phyloP scores from a whole-genome alignment of 169 alveolate species.

The Amoebophrya sp. region DNA sequence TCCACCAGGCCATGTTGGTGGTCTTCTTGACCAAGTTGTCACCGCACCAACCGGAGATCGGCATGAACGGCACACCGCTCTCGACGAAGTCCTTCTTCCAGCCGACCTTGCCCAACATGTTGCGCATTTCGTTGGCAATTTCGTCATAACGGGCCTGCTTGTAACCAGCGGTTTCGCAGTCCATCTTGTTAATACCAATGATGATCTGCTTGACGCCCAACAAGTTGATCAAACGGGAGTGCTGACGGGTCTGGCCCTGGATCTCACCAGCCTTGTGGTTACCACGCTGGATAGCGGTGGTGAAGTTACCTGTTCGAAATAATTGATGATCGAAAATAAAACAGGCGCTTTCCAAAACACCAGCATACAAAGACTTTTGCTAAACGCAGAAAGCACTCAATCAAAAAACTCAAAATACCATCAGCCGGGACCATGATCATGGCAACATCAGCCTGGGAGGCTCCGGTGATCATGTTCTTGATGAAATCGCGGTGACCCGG shows the following conservation, averaged over 20 bases:
- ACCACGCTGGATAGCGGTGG: slow-evolving; percentile 47
- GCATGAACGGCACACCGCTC: slow-evolving; percentile 75
- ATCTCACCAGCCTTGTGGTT: slow-evolving; percentile 52
- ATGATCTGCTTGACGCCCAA: slow-evolving; percentile 98
- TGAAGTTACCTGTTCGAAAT: slow-evolving; percentile 39
- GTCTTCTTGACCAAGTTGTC: slow-evolving; percentile 94
- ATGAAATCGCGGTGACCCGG: slow-evolving; percentile 99
- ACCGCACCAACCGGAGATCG: slow-evolving; percentile 96
- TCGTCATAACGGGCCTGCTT: slow-evolving; percentile 90
- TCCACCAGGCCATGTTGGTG: slow-evolving; percentile 94
- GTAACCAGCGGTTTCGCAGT: slow-evolving; percentile 62
- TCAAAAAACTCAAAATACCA: slow-evolving; percentile 49
- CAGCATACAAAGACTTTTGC: slow-evolving; percentile 78
- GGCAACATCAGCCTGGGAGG: slow-evolving; percentile 98
- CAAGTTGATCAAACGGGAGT: slow-evolving; percentile 94
- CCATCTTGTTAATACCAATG: slow-evolving; percentile 98
- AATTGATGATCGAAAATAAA: neutral
- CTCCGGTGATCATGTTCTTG: slow-evolving; percentile 97
- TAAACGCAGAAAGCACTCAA: neutral
- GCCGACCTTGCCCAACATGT: slow-evolving; percentile 91
- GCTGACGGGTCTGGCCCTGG: slow-evolving; percentile 96
- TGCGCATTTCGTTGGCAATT: slow-evolving; percentile 87
- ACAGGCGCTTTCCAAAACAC: slow-evolving; percentile 79
- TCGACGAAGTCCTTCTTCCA: slow-evolving; percentile 78
- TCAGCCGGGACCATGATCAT: slow-evolving; percentile 93